phyloP scores from a whole-genome alignment of 805 yeast genomes.

The Yamadazyma philogaea region DNA sequence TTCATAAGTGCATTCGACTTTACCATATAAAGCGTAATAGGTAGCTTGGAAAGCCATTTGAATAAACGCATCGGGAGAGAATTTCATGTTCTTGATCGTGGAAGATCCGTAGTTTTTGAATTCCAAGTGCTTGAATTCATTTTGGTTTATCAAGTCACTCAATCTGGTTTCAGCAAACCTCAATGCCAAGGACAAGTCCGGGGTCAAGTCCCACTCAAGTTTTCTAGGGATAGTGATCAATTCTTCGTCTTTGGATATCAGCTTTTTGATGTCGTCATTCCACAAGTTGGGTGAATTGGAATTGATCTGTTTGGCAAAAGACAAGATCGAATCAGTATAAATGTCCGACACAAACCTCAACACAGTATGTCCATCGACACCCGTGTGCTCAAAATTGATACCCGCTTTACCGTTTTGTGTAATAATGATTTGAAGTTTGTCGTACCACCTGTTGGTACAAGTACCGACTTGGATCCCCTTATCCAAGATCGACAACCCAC shows the following conservation, averaged over 20 bases:
- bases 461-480: constrained; percentile 91
- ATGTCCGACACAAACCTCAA: constrained; percentile 84
- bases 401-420: constrained; percentile 92
- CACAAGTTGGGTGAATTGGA: constrained; percentile 71
- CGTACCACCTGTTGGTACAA: constrained; percentile 94
- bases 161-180: constrained; percentile 89
- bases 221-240: constrained; percentile 73
- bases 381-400: constrained; percentile 89
- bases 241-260: constrained; percentile 29
- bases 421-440: constrained; percentile 81
- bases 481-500: constrained; percentile 77
- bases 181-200: constrained; percentile 70
- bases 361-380: constrained; percentile 95
- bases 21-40: constrained; percentile 87
- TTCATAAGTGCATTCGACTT: constrained; percentile 90
- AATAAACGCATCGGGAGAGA: constrained; percentile 90
- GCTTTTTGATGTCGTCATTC: constrained; percentile 29
- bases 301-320: constrained; percentile 82
- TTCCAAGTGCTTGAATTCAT: constrained; percentile 79
- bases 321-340: constrained; percentile 83
- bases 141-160: constrained; percentile 83
- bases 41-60: constrained; percentile 95
- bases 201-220: constrained; percentile 81
- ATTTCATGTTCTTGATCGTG: constrained; percentile 76
- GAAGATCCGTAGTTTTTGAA: constrained; percentile 71